Conservation (phyloP, 176 grass and related monocot species). For the Oryza officinalis region DNA sequence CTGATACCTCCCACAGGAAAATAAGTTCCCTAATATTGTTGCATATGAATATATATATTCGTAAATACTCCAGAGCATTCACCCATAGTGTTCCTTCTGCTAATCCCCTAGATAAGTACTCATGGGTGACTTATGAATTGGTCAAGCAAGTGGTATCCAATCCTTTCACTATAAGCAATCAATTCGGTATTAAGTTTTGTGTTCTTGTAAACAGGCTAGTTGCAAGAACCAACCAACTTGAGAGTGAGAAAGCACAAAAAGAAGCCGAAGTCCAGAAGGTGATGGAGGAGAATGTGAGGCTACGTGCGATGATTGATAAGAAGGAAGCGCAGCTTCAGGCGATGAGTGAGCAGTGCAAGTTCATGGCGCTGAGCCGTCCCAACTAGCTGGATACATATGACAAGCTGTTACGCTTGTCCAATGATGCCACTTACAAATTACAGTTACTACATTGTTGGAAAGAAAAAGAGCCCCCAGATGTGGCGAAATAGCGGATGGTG, state of each 20-base stretch:
- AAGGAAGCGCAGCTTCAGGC: slow-evolving; percentile 78
- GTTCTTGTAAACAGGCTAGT: slow-evolving; percentile 56
- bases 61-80: background rate
- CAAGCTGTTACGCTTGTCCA: slow-evolving; percentile 1
- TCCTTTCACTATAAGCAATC: background rate
- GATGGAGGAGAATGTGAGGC: slow-evolving; percentile 83
- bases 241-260: slow-evolving; percentile 85
- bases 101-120: background rate
- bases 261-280: slow-evolving; percentile 80
- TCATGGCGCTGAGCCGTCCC: slow-evolving; percentile 68
- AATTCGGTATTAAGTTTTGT: background rate
- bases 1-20: background rate
- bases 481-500: background rate
- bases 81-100: background rate
- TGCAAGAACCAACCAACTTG: slow-evolving; percentile 66
- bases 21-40: background rate
- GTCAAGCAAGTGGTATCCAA: slow-evolving; percentile 10
- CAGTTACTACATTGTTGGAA: slow-evolving; percentile 8
- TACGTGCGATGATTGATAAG: slow-evolving; percentile 77
- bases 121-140: background rate
- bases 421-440: slow-evolving; percentile 38
- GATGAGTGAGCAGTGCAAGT: slow-evolving; percentile 95
- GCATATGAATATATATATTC: background rate
- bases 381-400: slow-evolving; percentile 24
- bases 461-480: background rate